A percentile compares a stretch with the other conserved stretches of the same genome.
Conservation (phyloP, 179 eudicot species). For the Beta corolliflora region DNA sequence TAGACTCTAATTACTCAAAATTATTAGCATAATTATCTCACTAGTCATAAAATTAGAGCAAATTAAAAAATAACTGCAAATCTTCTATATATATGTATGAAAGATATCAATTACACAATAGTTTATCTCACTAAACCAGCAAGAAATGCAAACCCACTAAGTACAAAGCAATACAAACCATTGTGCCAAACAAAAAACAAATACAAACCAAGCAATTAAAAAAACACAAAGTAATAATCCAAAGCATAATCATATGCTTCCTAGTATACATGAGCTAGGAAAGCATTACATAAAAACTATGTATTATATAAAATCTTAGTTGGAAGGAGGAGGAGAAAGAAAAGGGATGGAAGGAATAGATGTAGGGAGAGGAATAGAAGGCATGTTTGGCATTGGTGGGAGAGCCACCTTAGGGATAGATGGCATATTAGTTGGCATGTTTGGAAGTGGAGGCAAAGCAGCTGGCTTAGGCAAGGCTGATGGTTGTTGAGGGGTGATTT, state of each 20-base stretch:
- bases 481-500: neutral
- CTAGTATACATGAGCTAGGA: neutral
- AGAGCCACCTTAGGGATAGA: neutral
- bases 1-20: too few relatives aligned
- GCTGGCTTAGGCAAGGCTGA: slow-evolving; percentile 10
- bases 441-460: slow-evolving; percentile 21
- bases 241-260: neutral
- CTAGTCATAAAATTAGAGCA: too few relatives aligned
- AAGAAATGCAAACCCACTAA: neutral
- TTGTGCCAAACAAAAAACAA: neutral
- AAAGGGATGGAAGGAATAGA: neutral
- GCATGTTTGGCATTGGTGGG: neutral
- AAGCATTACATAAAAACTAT: neutral
- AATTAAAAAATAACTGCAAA: neutral
- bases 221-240: neutral
- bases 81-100: neutral
- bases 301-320: neutral
- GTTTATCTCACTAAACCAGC: neutral
- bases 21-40: too few relatives aligned
- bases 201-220: neutral
- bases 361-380: neutral
- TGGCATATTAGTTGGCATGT: slow-evolving; percentile 10
- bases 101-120: neutral
- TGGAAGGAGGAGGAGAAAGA: slow-evolving; percentile 20
- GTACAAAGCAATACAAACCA: neutral